A percentile compares a stretch with the other conserved stretches of the same genome.
phyloP scores from a whole-genome alignment of 2,329 filamentous ascomycete genomes.

The Coniochaeta hoffmannii region DNA sequence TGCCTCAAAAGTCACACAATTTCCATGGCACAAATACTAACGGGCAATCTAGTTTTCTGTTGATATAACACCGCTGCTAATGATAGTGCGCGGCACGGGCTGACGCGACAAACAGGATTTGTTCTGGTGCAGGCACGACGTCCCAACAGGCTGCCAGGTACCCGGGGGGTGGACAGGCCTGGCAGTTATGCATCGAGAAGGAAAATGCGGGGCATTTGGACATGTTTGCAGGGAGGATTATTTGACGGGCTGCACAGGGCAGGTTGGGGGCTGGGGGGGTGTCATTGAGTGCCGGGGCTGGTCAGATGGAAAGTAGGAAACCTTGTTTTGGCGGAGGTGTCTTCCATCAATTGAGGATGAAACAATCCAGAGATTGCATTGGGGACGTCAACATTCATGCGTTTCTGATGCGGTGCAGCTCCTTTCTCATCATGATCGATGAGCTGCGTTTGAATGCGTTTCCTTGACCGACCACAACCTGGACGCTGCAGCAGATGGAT shows the following conservation, averaged over 20 bases:
- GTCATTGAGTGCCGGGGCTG: neutral
- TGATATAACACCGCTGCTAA: neutral
- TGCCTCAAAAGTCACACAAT: too few relatives aligned
- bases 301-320: neutral
- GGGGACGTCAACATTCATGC: neutral
- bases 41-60: too few relatives aligned
- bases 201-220: neutral
- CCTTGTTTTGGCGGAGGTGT: neutral
- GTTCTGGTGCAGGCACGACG: neutral
- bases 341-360: neutral
- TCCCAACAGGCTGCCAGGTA: neutral
- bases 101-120: slow-evolving; percentile 1
- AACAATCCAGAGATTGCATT: neutral
- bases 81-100: neutral
- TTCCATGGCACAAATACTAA: too few relatives aligned
- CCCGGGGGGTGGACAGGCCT: neutral
- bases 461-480: neutral
- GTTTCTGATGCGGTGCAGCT: neutral
- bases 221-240: too few relatives aligned
- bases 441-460: neutral
- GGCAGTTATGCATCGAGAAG: neutral
- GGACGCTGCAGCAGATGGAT: too few relatives aligned
- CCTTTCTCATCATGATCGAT: neutral
- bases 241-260: neutral
- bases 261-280: neutral